A percentile compares a stretch with the other conserved stretches of the same genome.
Evolutionary conservation across 345 rosid genomes (phyloP).

Genomic region (Rhodamnia argentea): DNA sequence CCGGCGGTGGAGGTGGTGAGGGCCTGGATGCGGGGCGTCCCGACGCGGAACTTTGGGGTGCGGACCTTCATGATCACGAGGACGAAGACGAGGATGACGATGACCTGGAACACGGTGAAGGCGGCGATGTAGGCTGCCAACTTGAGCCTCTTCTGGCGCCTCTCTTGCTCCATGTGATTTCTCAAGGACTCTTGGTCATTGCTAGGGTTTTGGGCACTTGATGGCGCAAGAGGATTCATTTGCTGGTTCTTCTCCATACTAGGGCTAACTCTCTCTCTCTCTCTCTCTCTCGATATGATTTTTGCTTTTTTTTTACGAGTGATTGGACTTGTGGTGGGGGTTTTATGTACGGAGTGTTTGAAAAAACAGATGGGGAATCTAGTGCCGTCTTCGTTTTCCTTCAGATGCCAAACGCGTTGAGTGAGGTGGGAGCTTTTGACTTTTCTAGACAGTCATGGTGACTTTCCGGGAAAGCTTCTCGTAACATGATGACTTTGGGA

Average conservation of each 20-base stretch:
- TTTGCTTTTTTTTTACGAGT: neutral
- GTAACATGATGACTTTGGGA: neutral
- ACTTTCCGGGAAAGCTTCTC: neutral
- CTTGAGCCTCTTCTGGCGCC: conserved; percentile 4
- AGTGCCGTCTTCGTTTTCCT: neutral
- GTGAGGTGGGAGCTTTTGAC: neutral
- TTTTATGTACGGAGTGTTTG: neutral
- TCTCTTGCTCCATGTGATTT: neutral
- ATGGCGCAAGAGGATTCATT: neutral
- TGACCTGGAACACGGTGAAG: conserved; percentile 9
- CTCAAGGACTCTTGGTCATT: neutral
- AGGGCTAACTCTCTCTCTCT: no score
- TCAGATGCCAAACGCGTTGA: neutral
- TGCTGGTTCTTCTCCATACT: neutral
- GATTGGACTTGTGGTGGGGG: neutral
- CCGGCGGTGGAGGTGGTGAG: neutral
- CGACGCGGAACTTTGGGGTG: neutral
- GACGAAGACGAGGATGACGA: conserved; percentile 7
- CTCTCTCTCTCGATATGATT: no score
- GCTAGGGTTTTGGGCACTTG: neutral
- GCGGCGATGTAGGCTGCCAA: neutral
- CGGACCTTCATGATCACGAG: conserved; percentile 5
- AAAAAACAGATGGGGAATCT: neutral
- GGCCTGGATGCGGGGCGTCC: neutral
- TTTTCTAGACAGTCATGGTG: neutral